Conservation (phyloP, 139 green algal species). For the Micractinium sp. region DNA sequence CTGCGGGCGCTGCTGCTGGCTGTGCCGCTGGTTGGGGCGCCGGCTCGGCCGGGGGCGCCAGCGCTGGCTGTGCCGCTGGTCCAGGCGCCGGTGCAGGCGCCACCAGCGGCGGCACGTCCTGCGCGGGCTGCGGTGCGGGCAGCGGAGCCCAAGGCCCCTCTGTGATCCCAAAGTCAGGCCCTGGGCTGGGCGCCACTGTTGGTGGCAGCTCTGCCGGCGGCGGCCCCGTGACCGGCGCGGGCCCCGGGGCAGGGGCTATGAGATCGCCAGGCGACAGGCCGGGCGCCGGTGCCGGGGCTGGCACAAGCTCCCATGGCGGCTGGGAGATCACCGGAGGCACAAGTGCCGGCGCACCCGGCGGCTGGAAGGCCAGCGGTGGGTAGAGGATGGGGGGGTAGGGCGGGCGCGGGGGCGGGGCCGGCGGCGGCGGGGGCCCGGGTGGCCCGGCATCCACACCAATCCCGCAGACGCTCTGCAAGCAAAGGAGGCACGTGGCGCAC, state of each 20-base stretch:
- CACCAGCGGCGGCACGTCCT: neutral
- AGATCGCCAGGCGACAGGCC: neutral
- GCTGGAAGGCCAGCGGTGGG: neutral
- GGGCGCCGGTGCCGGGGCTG: neutral
- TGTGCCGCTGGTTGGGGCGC: neutral
- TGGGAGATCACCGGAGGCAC: neutral
- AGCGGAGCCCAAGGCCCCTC: no score
- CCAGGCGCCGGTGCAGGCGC: neutral
- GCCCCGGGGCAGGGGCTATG: neutral
- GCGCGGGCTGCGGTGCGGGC: no score
- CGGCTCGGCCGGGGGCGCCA: neutral
- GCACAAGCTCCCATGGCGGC: neutral
- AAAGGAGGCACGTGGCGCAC: neutral
- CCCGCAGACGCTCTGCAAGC: neutral
- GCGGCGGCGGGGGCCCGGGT: neutral
- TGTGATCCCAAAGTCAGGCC: no score
- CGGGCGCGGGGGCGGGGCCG: neutral
- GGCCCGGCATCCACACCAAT: neutral
- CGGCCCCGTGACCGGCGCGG: no score
- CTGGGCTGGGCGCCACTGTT: no score
- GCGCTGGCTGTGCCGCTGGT: neutral
- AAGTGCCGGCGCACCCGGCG: neutral
- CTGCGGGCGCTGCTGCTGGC: neutral
- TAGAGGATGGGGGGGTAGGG: neutral
- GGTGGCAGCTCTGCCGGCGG: neutral